These are phyloP conservation scores for Gillenia trifoliata DNA, from an alignment of 306 rosid genomes.

Conservation along the genomic window DNA sequence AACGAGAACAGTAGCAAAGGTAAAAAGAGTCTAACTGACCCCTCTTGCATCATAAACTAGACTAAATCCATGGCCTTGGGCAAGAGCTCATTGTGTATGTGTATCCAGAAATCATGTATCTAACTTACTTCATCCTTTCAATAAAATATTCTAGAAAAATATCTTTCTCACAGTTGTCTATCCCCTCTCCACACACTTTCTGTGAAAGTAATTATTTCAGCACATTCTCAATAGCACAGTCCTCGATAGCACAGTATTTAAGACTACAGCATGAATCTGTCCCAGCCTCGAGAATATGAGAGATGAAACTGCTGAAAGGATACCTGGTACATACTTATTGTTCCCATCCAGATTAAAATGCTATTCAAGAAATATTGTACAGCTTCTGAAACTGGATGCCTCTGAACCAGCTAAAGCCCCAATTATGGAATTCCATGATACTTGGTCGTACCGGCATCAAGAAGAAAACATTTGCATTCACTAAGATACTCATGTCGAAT, in stretches of 20 bases:
- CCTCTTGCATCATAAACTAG: conserved; percentile 75
- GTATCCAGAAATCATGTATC: conserved; percentile 95
- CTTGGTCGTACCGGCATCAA: conserved; percentile 73
- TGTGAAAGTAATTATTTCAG: conserved; percentile 82
- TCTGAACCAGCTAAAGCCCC: conserved; percentile 68
- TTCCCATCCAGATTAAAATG: conserved; percentile 59
- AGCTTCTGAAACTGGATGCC: conserved; percentile 45
- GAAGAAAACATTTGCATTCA: conserved; percentile 61
- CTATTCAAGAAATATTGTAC: conserved; percentile 56
- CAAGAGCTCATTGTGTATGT: conserved; percentile 63
- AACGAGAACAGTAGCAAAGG: conserved; percentile 86
- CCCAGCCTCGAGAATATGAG: conserved; percentile 47
- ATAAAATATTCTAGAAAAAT: conserved; percentile 61
- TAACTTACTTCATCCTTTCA: conserved; percentile 81
- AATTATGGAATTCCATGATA: conserved; percentile 84
- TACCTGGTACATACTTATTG: conserved; percentile 73
- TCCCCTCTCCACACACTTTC: conserved; percentile 61
- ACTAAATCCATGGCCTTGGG: conserved; percentile 78
- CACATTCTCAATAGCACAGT: conserved; percentile 67
- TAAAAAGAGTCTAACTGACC: conserved; percentile 82
- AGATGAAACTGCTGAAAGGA: conserved; percentile 66
- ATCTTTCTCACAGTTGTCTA: conserved; percentile 65
- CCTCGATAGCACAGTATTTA: conserved; percentile 44
- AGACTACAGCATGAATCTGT: conserved; percentile 54
- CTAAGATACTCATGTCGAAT: conserved; percentile 57